These are phyloP conservation scores for Cystobasidium onofrii DNA, from an alignment of 768 basidiomycete genomes.

Conservation along the genomic window DNA sequence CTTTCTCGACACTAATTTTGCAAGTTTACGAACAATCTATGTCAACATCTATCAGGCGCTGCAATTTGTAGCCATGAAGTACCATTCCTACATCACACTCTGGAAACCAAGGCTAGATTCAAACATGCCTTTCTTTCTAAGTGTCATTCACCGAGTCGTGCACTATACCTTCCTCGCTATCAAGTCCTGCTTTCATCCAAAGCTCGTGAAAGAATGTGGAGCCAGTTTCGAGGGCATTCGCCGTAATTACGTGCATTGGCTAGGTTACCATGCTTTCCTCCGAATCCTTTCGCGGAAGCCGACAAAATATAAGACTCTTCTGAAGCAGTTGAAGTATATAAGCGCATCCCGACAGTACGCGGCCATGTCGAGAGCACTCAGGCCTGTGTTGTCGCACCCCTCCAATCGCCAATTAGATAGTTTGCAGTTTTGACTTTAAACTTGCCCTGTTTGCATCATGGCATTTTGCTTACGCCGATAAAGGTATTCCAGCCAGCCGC, in stretches of 20 bases:
- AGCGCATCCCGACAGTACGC: neutral
- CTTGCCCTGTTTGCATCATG: neutral
- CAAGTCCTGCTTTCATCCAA: constrained; percentile 50
- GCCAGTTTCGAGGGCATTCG: constrained; percentile 5
- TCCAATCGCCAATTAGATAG: neutral
- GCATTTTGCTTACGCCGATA: neutral
- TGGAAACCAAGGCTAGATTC: constrained; percentile 35
- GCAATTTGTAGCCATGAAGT: constrained; percentile 71
- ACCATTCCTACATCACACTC: constrained; percentile 64
- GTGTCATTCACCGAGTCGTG: constrained; percentile 58
- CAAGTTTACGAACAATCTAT: constrained; percentile 57
- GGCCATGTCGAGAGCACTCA: neutral
- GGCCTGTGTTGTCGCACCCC: constrained; percentile 13
- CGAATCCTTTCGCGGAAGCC: constrained; percentile 56
- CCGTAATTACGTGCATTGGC: constrained; percentile 45
- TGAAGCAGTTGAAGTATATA: constrained; percentile 3
- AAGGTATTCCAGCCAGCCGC: constrained; percentile 23
- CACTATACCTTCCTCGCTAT: constrained; percentile 55
- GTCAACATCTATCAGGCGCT: constrained; percentile 82
- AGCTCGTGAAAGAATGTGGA: constrained; percentile 45
- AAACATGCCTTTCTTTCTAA: constrained; percentile 54
- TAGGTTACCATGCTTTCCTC: constrained; percentile 71
- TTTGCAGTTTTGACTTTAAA: neutral
- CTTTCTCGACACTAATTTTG: constrained; percentile 66
- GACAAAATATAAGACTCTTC: constrained; percentile 40